Evolutionary conservation across 2,329 filamentous ascomycete species (phyloP).

Genomic region (Hymenoscyphus scutula): DNA sequence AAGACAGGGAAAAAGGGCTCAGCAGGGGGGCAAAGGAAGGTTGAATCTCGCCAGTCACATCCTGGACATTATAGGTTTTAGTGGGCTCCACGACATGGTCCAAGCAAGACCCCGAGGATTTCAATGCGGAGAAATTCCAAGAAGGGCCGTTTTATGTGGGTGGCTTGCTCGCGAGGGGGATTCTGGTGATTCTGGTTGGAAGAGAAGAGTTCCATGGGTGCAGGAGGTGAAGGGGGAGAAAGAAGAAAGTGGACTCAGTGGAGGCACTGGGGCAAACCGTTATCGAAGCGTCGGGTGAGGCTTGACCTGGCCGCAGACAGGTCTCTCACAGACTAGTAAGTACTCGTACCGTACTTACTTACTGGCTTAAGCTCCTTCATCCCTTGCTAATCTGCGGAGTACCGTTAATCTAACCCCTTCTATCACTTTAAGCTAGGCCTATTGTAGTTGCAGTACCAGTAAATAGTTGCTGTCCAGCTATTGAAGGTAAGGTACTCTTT

Average conservation of each 20-base stretch:
- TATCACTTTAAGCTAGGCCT: neutral
- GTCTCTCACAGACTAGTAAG: too few species aligned
- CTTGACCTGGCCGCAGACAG: neutral
- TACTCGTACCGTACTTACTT: too few species aligned
- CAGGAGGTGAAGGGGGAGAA: neutral
- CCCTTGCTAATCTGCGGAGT: neutral
- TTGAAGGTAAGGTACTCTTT: too few species aligned
- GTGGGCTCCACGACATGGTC: neutral
- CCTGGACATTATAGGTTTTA: neutral
- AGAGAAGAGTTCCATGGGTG: too few species aligned
- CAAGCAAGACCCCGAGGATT: neutral
- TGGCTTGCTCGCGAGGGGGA: too few species aligned
- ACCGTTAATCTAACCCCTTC: neutral
- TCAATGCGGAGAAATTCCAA: constrained; percentile 1
- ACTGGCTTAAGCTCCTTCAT: neutral
- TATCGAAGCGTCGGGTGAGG: constrained; percentile 1
- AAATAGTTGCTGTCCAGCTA: neutral
- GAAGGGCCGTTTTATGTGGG: neutral
- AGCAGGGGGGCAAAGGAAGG: neutral
- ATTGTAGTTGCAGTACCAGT: neutral
- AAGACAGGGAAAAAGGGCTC: neutral
- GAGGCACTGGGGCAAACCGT: neutral
- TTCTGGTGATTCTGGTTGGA: too few species aligned
- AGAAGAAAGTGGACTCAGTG: neutral
- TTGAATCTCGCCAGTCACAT: neutral